A percentile compares a stretch with the other conserved stretches of the same genome.
Evolutionary conservation across 306 rosid species (phyloP).

Genomic region (Rosa rugosa): DNA sequence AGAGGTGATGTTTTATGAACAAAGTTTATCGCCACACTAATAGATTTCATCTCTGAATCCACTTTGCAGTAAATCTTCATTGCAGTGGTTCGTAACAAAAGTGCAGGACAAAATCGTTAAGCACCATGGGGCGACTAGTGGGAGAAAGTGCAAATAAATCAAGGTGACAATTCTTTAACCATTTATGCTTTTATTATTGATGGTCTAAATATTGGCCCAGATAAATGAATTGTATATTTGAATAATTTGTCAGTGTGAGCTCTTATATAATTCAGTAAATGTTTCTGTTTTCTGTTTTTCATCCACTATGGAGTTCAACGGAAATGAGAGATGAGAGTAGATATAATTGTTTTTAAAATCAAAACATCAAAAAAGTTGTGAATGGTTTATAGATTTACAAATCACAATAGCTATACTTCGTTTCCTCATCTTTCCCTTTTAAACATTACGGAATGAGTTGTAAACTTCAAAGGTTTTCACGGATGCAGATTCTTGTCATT

Average conservation of each 20-base stretch:
- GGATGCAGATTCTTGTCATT: constrained; percentile 41
- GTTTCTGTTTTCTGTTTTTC: background rate
- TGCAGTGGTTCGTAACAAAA: constrained; percentile 74
- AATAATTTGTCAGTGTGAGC: background rate
- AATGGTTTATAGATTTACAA: background rate
- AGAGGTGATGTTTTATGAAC: background rate
- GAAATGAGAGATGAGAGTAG: background rate
- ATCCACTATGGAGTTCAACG: background rate
- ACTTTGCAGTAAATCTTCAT: constrained; percentile 64
- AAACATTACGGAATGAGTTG: background rate
- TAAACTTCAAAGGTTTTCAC: constrained; percentile 11
- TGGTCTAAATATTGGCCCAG: constrained; percentile 11
- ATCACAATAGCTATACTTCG: background rate
- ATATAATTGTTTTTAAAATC: background rate
- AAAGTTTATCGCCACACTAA: background rate
- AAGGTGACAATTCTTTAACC: constrained; percentile 42
- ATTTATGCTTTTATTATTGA: constrained; percentile 6
- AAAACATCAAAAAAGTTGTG: background rate
- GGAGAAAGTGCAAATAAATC: constrained; percentile 67
- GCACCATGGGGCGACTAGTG: constrained; percentile 55
- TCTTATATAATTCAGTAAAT: background rate
- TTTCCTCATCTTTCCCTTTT: background rate
- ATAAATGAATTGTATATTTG: background rate
- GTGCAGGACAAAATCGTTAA: constrained; percentile 69
- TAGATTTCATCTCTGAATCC: constrained; percentile 13